Base-by-base conservation (phyloP, 495 filamentous ascomycete species). In the Aspergillus cavernicola region DNA sequence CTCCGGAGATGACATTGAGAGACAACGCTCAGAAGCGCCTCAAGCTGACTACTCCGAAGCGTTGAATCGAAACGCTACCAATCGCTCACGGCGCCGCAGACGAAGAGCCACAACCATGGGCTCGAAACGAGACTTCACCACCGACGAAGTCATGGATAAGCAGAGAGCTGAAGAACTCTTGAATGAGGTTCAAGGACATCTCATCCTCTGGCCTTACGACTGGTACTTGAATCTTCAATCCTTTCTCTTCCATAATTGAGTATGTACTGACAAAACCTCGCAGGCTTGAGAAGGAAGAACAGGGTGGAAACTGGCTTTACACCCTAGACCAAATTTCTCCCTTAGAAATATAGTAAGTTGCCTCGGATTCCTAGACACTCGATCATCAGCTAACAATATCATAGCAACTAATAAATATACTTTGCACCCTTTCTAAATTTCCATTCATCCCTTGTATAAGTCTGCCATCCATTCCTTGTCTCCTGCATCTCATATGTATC, bases 241-340 rank as follows among this genome's bases (percentile, higher is more conserved):
- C 8, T 18, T 19, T 10, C 29, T 16, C 13, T 15, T 4, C 11
- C 44, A 22, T 6, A 19, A 2, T 4, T 18, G 3, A 5, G 12
- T n/a, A 16, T 36, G 4, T 22, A 19, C 32, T 55, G 19, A 55
- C 29, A 4, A 40, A 20, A 29, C 53, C 26, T 6, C 35, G 36
- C 52, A 82, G 79, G 84, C 81, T 98, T 41, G 80, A 81, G 47
- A 85, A 85, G 59, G 95, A 97, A 71, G 93, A 97, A 73, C 81
- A 85, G 59, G 89, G 87, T 56, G 90, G 90, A 33, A 96, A 96
- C 65, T 98, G 95, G 95, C 82, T 97, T 41, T 97, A 97, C 68
- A 89, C 89, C 68, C 85, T 97, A 40, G 93, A 98, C 67, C 87
- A 93, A 63, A 83, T 98, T 65, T 95, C 93, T 57, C 93, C 93